Evolutionary conservation across 768 basidiomycete genomes (phyloP), one percentile per base, ranked within the genome.

Genomic region (Gautieria morchelliformis): DNA sequence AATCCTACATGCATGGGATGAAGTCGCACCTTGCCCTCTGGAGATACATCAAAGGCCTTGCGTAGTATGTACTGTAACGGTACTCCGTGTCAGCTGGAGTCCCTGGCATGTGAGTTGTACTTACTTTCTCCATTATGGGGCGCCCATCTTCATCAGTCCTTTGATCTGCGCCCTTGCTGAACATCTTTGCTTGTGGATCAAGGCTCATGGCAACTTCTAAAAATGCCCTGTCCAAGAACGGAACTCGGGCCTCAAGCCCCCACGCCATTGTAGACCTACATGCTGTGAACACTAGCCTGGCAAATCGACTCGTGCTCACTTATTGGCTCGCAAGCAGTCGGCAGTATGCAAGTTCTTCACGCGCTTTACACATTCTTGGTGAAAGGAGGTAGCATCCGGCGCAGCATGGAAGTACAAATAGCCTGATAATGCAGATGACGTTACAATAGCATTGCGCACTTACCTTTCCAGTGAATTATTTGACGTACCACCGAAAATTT

Each of bases 401-500:
- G 96, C 96, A 39, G 94, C 94, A 70, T 99, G 95, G 85, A 99
- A 99, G 75, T 99, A 99, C 47, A 99, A 82, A 74, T 99, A 99
- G 3, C 95, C 94, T 91, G 65, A 40, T 50, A 53, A 14, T 49
- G 22, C 22, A n/a, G 14, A 9, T 49, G 15, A 1, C 9, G 33
- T 37, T 30, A 20, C 48, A 48, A 48, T 19, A 52, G 9, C 22
- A 30, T 33, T 33, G 32, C 15, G 22, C 27, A 27, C n/a, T 17
- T 49, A 33, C 48, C 24, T 27, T 3, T n/a, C 30, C 33, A 48
- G 35, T 45, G 0, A n/a, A 53, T 35, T 20, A 51, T 52, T 32
- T 15, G 37, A 65, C 64, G 63, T 67, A 89, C 93, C 94, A 74
- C 95, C 95, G 39, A 97, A 82, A 60, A 98, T 93, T 72, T 99